Conservation (phyloP, 192 early-diverging fungal species). For the Podila minutissima region DNA sequence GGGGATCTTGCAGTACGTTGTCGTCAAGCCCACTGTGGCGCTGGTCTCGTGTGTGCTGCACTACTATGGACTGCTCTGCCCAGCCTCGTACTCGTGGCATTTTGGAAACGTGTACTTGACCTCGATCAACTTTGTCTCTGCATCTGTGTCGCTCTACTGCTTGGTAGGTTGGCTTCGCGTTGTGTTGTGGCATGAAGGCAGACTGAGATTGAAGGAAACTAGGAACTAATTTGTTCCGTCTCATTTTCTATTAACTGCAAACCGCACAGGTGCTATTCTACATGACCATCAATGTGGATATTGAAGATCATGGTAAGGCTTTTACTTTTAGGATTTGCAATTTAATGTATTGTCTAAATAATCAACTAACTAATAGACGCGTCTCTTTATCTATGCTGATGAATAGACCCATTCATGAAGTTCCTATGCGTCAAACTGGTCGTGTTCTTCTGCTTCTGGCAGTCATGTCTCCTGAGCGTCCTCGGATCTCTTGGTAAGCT, state of each 20-base stretch:
- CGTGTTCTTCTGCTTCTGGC: constrained; percentile 46
- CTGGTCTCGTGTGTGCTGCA: constrained; percentile 69
- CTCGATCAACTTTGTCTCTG: constrained; percentile 70
- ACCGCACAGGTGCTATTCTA: constrained; percentile 35
- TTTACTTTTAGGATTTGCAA: neutral
- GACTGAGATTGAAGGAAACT: neutral
- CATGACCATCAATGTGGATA: constrained; percentile 37
- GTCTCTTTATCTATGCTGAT: no score
- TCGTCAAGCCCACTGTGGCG: constrained; percentile 67
- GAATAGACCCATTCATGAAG: constrained; percentile 46
- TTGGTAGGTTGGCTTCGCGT: constrained; percentile 60
- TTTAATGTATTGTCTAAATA: neutral
- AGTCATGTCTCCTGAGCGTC: constrained; percentile 24
- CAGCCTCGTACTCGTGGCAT: constrained; percentile 65
- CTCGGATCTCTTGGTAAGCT: constrained; percentile 36
- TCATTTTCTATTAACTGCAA: no score
- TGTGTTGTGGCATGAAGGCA: no score
- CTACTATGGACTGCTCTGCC: constrained; percentile 68
- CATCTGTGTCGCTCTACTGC: constrained; percentile 71
- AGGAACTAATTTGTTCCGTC: neutral
- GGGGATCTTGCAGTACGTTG: constrained; percentile 76
- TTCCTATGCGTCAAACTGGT: constrained; percentile 54
- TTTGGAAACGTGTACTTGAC: constrained; percentile 76
- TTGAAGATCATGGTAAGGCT: constrained; percentile 36
- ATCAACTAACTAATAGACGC: no score